Base-by-base conservation (phyloP, 1,139 yeast species). In the Taiozyma onychis region DNA sequence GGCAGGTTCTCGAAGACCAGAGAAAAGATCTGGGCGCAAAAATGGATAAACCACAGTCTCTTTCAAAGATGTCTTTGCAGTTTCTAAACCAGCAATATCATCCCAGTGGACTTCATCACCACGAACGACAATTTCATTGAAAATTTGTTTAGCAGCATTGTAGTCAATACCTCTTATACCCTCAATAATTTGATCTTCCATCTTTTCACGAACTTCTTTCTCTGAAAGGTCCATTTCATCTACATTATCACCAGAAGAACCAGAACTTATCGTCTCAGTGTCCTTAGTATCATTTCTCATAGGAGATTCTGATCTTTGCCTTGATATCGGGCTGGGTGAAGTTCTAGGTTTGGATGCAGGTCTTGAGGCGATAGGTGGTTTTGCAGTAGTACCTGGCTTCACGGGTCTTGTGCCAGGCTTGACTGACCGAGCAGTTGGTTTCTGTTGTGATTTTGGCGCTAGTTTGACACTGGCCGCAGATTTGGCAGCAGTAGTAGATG, bases 41-140 rank as follows among this genome's bases (percentile, higher is more conserved):
- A 93, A 91, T 34, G 99, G 99, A 66, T 93, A 91, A 18, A 93
- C 98, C 6, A 93, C 99, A 0, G 99, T 93, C 65, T 93, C 99
- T 64, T 93, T 93, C 51, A 93, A 74, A 0, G 97, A 87, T 57
- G 79, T 83, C 63, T 93, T 93, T 7, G 99, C 98, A 16, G 80
- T 78, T 54, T 90, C 97, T 41, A 93, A 71, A 1, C 99, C 99
- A 1, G 97, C 97, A 57, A 93, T 89, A 65, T 93, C 99, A 44
- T 86, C 95, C 99, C 99, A 93, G 63, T 82, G 88, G 1, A 93
- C 98, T 61, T 90, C 95, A 67, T 93, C 98, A 9, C 98, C 98
- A 54, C 86, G 88, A 9, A 90, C 90, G 7, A 91, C 95, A 57
- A 93, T 89, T 64, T 93, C 98, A 58, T 88, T 87, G 55, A 93